A percentile compares a stretch with the other conserved stretches of the same genome.
Evolutionary conservation across 2,329 filamentous ascomycete species (phyloP).

Genomic region (Neofusicoccum cordaticola): DNA sequence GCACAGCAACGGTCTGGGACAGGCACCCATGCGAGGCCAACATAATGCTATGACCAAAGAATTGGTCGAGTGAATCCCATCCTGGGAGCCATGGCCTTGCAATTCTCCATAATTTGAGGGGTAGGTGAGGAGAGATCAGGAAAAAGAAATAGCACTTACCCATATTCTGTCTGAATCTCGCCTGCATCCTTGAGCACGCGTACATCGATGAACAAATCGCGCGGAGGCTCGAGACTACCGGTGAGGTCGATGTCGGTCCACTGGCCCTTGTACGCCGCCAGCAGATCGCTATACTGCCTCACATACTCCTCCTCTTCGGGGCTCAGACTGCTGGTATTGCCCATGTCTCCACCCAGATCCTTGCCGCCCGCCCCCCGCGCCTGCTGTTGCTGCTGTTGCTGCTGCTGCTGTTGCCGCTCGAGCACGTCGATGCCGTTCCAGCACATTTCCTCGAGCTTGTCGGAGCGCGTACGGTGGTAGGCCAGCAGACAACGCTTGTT

Average conservation of each 20-base stretch:
- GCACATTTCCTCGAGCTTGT: constrained; percentile 89
- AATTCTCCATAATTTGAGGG: constrained; percentile 5
- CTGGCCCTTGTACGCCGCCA: constrained; percentile 95
- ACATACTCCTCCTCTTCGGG: constrained; percentile 81
- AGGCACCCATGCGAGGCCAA: too few species aligned
- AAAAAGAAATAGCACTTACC: constrained; percentile 56
- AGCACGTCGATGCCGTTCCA: constrained; percentile 86
- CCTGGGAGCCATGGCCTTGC: neutral
- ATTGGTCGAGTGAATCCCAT: neutral
- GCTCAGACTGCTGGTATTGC: constrained; percentile 71
- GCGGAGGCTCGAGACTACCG: constrained; percentile 88
- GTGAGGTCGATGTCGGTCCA: constrained; percentile 98
- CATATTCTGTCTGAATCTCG: constrained; percentile 98
- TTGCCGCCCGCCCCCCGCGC: constrained; percentile 28
- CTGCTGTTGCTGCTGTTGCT: constrained; percentile 42
- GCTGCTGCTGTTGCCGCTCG: constrained; percentile 62
- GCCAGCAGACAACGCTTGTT: constrained; percentile 95
- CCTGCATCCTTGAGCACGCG: constrained; percentile 93
- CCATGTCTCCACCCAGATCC: constrained; percentile 46
- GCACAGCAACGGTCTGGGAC: neutral
- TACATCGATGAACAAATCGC: constrained; percentile 94
- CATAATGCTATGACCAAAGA: neutral
- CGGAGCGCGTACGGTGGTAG: constrained; percentile 85
- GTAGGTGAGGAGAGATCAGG: constrained; percentile 15
- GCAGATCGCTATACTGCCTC: constrained; percentile 81